These are phyloP conservation scores for Alternaria postmessia DNA, from an alignment of 2,329 filamentous ascomycete genomes.

Conservation along the genomic window DNA sequence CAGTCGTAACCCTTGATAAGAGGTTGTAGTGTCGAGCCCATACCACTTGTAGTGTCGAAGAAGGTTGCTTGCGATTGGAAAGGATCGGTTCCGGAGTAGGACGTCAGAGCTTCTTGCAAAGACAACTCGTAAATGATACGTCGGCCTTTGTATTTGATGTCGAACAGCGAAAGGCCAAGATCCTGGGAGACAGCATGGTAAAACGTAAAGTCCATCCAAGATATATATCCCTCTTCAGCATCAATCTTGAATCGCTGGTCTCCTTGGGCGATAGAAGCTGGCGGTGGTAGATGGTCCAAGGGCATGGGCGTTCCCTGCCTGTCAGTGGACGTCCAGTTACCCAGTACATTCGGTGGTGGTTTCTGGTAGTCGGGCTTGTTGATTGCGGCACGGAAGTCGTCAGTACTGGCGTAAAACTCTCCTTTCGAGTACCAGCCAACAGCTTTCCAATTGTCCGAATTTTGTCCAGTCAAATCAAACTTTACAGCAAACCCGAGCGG, in stretches of 20 bases:
- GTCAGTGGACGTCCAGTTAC: slow-evolving; percentile 57
- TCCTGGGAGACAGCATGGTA: slow-evolving; percentile 61
- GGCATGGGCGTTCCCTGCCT: slow-evolving; percentile 50
- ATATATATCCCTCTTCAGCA: slow-evolving; percentile 54
- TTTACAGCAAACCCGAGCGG: slow-evolving; percentile 56
- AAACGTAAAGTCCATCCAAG: slow-evolving; percentile 63
- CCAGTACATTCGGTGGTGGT: slow-evolving; percentile 57
- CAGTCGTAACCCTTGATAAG: slow-evolving; percentile 63
- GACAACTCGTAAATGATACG: slow-evolving; percentile 64
- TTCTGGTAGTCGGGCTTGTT: slow-evolving; percentile 57
- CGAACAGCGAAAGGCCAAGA: slow-evolving; percentile 59
- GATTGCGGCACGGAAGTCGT: slow-evolving; percentile 58
- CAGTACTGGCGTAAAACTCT: slow-evolving; percentile 61
- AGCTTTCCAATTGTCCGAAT: slow-evolving; percentile 61
- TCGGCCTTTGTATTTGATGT: slow-evolving; percentile 64
- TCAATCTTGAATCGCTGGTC: slow-evolving; percentile 57
- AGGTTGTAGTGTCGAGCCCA: slow-evolving; percentile 55
- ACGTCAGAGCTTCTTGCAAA: slow-evolving; percentile 64
- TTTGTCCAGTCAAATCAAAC: slow-evolving; percentile 60
- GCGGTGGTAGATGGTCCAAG: slow-evolving; percentile 63
- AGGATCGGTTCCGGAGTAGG: slow-evolving; percentile 62
- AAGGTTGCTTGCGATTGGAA: slow-evolving; percentile 57
- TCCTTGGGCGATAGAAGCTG: slow-evolving; percentile 57
- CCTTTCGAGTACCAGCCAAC: slow-evolving; percentile 64
- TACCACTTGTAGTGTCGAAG: slow-evolving; percentile 59